Evolutionary conservation across 768 basidiomycete species (phyloP).

Genomic region (Rhodocollybia butyracea): DNA sequence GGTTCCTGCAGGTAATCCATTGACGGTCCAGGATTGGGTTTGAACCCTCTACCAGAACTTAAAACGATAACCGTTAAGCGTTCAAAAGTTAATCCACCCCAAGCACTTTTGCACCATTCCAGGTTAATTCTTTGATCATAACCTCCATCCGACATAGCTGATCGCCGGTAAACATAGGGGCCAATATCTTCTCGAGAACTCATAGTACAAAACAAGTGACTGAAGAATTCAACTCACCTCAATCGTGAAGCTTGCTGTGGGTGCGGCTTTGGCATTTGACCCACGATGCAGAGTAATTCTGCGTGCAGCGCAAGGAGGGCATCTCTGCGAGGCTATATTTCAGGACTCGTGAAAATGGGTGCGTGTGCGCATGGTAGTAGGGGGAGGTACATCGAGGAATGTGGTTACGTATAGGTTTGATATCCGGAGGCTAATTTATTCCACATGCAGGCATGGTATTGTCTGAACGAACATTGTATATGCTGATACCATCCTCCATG

Average conservation of each 20-base stretch:
- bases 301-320: constrained; percentile 87
- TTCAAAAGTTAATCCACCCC: constrained; percentile 51
- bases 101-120: constrained; percentile 83
- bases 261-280: constrained; percentile 78
- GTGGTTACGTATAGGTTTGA: constrained; percentile 66
- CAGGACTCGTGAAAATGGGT: not conserved
- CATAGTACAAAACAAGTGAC: constrained; percentile 75
- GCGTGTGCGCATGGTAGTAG: too few relatives aligned
- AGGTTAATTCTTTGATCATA: constrained; percentile 77
- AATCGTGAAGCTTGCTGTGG: constrained; percentile 57
- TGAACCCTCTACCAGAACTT: constrained; percentile 49
- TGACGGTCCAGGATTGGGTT: constrained; percentile 74
- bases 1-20: constrained; percentile 75
- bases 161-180: constrained; percentile 93
- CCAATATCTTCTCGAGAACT: constrained; percentile 73
- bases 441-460: constrained; percentile 88
- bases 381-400: constrained; percentile 71
- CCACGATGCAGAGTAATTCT: constrained; percentile 73
- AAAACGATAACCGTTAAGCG: not conserved
- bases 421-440: constrained; percentile 96
- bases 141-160: constrained; percentile 88
- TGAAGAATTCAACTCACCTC: constrained; percentile 56
- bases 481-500: constrained; percentile 77
- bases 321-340: constrained; percentile 59
- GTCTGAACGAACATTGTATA: constrained; percentile 91